Base-by-base conservation (phyloP, 139 green algal species). In the Microglena sp. region DNA sequence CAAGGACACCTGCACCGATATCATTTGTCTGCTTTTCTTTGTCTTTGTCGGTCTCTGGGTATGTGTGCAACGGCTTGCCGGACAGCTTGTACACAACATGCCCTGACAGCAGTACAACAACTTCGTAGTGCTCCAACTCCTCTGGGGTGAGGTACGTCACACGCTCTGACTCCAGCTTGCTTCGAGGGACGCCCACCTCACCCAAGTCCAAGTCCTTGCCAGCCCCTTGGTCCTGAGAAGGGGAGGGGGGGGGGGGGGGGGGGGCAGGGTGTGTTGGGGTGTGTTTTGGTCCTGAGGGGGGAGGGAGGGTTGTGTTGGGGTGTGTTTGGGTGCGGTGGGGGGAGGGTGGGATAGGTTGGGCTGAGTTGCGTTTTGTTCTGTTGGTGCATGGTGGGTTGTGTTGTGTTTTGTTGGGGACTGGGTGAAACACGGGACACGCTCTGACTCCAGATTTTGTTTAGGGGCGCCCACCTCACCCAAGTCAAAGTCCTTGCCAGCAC, bases 371-470 rank as follows among this genome's bases (percentile, higher is more conserved):
- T n/a, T n/a, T n/a, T n/a, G n/a, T n/a, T n/a, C n/a, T n/a, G n/a
- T n/a, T n/a, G n/a, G n/a, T n/a, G n/a, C n/a, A n/a, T n/a, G n/a
- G n/a, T n/a, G n/a, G n/a, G n/a, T n/a, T n/a, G n/a, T n/a, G n/a
- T n/a, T n/a, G n/a, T n/a, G n/a, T n/a, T n/a, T n/a, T n/a, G n/a
- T n/a, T n/a, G n/a, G n/a, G n/a, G n/a, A n/a, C n/a, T n/a, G 55
- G 5, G 67, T 77, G 5, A 80, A 68, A 67, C 85, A 87, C 21
- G 65, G 63, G 53, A 88, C 76, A n/a, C 62, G 53, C 66, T 88
- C 68, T 1, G 28, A 36, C 32, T 83, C 77, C 28, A 88, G 69
- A 66, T 83, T 78, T 6, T 43, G 35, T 6, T 79, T 59, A 0
- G 76, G 27, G 34, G 74, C 60, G 11, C 76, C 76, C 28, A 33